Evolutionary conservation across 345 rosid species (phyloP).

Genomic region (Linum tenue): DNA sequence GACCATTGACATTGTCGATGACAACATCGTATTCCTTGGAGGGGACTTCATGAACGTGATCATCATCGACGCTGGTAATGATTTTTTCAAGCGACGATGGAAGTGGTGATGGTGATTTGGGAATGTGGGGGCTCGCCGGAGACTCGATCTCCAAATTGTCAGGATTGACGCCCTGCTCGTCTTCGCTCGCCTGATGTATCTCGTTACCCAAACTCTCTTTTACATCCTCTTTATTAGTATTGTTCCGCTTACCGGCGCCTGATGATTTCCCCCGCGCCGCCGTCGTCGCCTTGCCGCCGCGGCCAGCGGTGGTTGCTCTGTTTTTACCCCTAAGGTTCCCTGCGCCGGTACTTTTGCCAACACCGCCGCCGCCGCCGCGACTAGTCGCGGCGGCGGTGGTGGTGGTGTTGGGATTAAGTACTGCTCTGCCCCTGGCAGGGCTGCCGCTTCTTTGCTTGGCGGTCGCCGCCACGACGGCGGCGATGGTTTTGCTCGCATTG

Average conservation of each 20-base stretch:
- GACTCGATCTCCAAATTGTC: slow-evolving; percentile 16
- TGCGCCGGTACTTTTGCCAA: no score
- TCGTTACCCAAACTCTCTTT: slow-evolving; percentile 14
- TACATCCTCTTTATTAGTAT: slow-evolving; percentile 6
- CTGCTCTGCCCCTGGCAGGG: neutral
- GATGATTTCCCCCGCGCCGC: neutral
- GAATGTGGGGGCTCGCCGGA: neutral
- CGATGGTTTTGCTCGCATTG: slow-evolving; percentile 13
- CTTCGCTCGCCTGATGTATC: slow-evolving; percentile 23
- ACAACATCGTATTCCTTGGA: no score
- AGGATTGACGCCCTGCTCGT: slow-evolving; percentile 25
- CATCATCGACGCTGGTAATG: slow-evolving; percentile 3
- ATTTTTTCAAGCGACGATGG: no score
- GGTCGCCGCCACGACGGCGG: slow-evolving; percentile 3
- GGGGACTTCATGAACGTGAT: neutral
- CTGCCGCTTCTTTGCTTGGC: slow-evolving; percentile 20
- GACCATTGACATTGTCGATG: slow-evolving; percentile 6
- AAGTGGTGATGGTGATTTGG: neutral
- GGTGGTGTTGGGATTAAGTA: no score
- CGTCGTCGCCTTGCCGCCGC: neutral
- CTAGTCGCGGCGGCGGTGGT: no score
- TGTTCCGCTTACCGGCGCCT: neutral
- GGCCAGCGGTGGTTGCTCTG: neutral
- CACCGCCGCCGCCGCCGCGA: no score
- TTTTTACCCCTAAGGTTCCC: no score